These are phyloP conservation scores for Hordeum vulgare DNA, from an alignment of 176 grass and related monocot species.

Conservation along the genomic window MorexV3_pseudomolecules_assembly NC_058522.1:528118729-528119228, in stretches of 20 bases:
- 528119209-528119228: not conserved
- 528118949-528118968: slow-evolving; percentile 73
- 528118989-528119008: slow-evolving; percentile 94
- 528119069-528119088: slow-evolving; percentile 10
- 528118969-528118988: slow-evolving; percentile 82
- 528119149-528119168: not conserved
- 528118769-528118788: not conserved
- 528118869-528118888: not conserved
- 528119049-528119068: not conserved
- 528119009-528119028: slow-evolving; percentile 83
- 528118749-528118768: not conserved
- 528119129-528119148: not conserved
- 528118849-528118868: not conserved
- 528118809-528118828: not conserved
- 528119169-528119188: not conserved
- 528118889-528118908: not conserved
- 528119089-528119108: not conserved
- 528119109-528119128: not conserved
- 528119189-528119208: not conserved
- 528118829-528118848: not conserved
- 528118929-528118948: slow-evolving; percentile 69
- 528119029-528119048: slow-evolving; percentile 66
- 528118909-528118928: slow-evolving; percentile 44
- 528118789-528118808: not conserved
- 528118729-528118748: not conserved